Conservation (phyloP, 2,329 filamentous ascomycete species). For the Cladophialophora exuberans region DNA sequence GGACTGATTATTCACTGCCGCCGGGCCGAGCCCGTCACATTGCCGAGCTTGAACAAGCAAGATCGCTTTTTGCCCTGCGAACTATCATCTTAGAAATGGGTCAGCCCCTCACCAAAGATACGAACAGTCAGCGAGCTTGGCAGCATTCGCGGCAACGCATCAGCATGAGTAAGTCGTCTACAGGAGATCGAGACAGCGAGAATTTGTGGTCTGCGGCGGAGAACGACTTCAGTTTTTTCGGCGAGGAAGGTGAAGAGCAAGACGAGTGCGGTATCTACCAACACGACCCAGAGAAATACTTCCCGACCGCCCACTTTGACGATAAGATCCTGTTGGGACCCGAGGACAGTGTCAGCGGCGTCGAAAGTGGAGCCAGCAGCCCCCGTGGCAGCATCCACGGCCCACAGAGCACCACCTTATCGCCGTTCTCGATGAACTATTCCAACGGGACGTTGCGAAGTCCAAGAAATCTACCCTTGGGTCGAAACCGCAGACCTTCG, state of each 20-base stretch:
- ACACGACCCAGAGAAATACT: slow-evolving; percentile 47
- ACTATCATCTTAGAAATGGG: slow-evolving; percentile 61
- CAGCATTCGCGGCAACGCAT: slow-evolving; percentile 50
- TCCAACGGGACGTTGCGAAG: slow-evolving; percentile 19
- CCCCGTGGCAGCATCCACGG: slow-evolving; percentile 23
- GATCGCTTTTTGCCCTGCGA: slow-evolving; percentile 58
- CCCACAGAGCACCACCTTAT: slow-evolving; percentile 15
- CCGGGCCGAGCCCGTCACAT: slow-evolving; percentile 56
- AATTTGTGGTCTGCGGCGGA: slow-evolving; percentile 62
- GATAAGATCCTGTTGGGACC: slow-evolving; percentile 48
- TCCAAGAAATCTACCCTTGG: slow-evolving; percentile 31
- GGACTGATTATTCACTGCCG: slow-evolving; percentile 62
- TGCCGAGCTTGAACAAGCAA: slow-evolving; percentile 53
- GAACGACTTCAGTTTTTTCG: slow-evolving; percentile 65
- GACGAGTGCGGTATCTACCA: slow-evolving; percentile 55
- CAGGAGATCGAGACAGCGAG: slow-evolving; percentile 63
- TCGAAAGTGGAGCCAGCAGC: slow-evolving; percentile 22
- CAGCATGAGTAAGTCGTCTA: slow-evolving; percentile 56
- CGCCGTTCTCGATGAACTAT: slow-evolving; percentile 23
- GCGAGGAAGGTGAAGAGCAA: slow-evolving; percentile 47
- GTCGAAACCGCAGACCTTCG: slow-evolving; percentile 29
- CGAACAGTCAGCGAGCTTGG: slow-evolving; percentile 37
- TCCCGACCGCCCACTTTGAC: slow-evolving; percentile 49
- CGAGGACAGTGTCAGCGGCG: slow-evolving; percentile 39
- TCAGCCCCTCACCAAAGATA: slow-evolving; percentile 33